Base-by-base conservation (phyloP, 495 filamentous ascomycete genomes). In the Penicillium ucsense region DNA sequence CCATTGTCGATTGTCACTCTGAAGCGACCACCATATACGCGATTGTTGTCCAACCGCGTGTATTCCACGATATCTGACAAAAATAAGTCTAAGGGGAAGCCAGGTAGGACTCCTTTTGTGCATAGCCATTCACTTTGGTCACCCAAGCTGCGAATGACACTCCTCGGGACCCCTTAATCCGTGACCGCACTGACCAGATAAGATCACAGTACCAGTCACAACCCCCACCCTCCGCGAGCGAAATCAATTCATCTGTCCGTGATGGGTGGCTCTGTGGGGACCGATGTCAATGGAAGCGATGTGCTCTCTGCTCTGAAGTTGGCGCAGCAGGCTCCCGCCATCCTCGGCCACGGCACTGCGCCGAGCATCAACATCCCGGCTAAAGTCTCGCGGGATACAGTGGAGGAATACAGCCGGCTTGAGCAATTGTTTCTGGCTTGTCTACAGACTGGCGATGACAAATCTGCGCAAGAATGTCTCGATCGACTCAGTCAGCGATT, bases 391-490 rank as follows among this genome's bases (percentile, higher is more conserved):
- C 12, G 48, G 32, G 89, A 94, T 56, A 80, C 82, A 1, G 75
- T 83, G 36, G 87, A 91, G 49, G 70, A 82, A 59, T 97, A 89
- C 86, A 72, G 75, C 3, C 73, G 68, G n/a, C 83, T 89, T 59
- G 92, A 97, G 64, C 88, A 91, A 60, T 77, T 95, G 29, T 65
- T 96, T 45, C 68, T 91, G 11, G 81, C 89, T 6, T 92, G 84
- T 59, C 74, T 97, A n/a, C 83, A 85, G 4, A 88, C 86, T 6
- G 84, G 87, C 11, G 87, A 97, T 59, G 86, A 95, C 52, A 64
- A 73, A 51, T 79, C 86, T 39, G 92, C 92, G 8, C 76, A 79
- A 44, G 53, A 72, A 48, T 89, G 85, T 57, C 80, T 97, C 6
- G 76, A 83, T 59, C 77, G 76, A 32, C 73, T 98, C 38, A 81